These are phyloP conservation scores for Cydonia oblonga DNA, from an alignment of 331 rosid genomes.

Conservation along the genomic window DNA sequence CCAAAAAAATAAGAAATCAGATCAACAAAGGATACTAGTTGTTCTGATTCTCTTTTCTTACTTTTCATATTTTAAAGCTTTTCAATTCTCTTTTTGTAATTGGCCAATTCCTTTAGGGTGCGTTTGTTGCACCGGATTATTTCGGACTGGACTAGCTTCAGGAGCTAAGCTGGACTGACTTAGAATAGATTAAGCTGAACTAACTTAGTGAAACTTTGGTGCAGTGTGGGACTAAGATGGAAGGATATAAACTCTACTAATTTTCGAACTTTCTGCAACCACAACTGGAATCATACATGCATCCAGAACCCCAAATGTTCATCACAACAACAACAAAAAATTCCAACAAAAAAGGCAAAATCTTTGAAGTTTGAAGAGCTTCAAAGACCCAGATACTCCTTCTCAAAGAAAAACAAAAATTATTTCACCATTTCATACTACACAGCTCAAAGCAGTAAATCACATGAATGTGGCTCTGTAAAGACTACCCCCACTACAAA, in stretches of 20 bases:
- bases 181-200: no score
- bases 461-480: slow-evolving; percentile 19
- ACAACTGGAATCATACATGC: slow-evolving; percentile 5
- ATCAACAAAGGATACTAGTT: no score
- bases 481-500: slow-evolving; percentile 12
- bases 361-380: slow-evolving; percentile 10
- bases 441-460: slow-evolving; percentile 22
- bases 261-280: slow-evolving; percentile 5
- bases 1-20: no score
- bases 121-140: no score
- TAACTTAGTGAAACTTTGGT: no score
- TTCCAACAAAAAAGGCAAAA: not conserved
- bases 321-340: not conserved
- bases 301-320: not conserved
- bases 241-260: not conserved
- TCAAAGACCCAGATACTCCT: slow-evolving; percentile 9
- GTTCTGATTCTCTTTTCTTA: no score
- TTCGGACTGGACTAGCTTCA: no score
- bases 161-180: no score
- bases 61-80: no score
- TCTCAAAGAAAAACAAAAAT: not conserved
- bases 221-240: no score
- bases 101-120: no score
- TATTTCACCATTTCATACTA: not conserved
- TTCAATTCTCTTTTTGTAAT: no score